Evolutionary conservation across 2,329 filamentous ascomycete species (phyloP).

Genomic region (Fusarium chuoi): DNA sequence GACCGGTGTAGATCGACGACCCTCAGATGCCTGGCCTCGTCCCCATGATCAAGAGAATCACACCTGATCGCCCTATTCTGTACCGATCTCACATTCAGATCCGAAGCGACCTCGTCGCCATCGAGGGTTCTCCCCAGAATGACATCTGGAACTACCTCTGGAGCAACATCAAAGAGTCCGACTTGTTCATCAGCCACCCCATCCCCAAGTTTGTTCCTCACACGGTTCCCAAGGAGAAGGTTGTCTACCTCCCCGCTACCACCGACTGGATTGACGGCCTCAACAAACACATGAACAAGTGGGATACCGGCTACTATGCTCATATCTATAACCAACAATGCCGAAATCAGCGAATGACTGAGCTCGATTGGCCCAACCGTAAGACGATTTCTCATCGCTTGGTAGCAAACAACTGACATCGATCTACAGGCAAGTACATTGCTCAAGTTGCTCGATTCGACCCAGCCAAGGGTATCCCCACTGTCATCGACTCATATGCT

Average conservation of each 20-base stretch:
- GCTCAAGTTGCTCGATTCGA: constrained; percentile 86
- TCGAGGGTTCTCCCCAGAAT: constrained; percentile 72
- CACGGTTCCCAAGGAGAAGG: constrained; percentile 71
- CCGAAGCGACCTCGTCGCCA: constrained; percentile 75
- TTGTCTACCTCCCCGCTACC: constrained; percentile 81
- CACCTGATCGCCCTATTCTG: constrained; percentile 79
- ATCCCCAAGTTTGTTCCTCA: constrained; percentile 79
- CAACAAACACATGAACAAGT: constrained; percentile 78
- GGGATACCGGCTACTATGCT: constrained; percentile 78
- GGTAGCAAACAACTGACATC: constrained; percentile 21
- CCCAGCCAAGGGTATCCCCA: constrained; percentile 82
- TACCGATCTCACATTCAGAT: constrained; percentile 89
- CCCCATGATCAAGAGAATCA: constrained; percentile 75
- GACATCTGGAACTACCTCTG: constrained; percentile 82
- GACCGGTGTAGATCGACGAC: constrained; percentile 71
- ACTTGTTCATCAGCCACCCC: constrained; percentile 85
- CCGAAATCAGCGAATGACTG: constrained; percentile 65
- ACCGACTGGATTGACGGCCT: constrained; percentile 87
- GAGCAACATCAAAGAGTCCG: constrained; percentile 74
- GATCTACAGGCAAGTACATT: constrained; percentile 71
- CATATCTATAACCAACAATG: constrained; percentile 76
- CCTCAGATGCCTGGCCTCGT: constrained; percentile 87
- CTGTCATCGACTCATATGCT: constrained; percentile 79
- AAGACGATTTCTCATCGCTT: not conserved
- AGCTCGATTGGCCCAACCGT: constrained; percentile 65